Evolutionary conservation across 768 basidiomycete genomes (phyloP).

Genomic region (Suillus cothurnatus): DNA sequence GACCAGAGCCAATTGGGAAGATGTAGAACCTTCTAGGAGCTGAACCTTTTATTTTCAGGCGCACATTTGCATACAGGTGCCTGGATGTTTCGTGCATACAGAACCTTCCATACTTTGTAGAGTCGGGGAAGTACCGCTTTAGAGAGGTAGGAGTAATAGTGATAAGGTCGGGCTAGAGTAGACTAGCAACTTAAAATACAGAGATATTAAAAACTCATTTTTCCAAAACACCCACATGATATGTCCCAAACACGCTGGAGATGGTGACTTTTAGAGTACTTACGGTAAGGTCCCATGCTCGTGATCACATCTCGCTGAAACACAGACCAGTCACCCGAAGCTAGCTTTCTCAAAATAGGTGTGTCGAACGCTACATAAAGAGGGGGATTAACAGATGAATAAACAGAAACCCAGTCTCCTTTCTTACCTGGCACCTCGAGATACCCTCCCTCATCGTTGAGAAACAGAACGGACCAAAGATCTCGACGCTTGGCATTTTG

Average conservation of each 20-base stretch:
- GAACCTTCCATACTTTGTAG: no score
- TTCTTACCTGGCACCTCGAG: not conserved
- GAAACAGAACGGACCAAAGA: not conserved
- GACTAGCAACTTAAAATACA: no score
- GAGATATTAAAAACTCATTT: not conserved
- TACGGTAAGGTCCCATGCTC: not conserved
- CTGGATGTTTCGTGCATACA: no score
- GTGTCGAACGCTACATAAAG: not conserved
- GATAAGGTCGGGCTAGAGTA: no score
- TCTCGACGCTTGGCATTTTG: not conserved
- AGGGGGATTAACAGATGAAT: not conserved
- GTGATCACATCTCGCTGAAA: not conserved
- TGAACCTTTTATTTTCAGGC: no score
- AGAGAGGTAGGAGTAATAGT: no score
- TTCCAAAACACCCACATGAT: not conserved
- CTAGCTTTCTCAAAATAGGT: not conserved
- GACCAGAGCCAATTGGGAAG: no score
- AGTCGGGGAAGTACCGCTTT: no score
- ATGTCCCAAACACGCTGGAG: not conserved
- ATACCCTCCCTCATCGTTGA: conserved; percentile 1
- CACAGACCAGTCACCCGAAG: conserved; percentile 1
- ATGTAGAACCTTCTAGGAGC: no score
- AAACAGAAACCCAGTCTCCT: not conserved
- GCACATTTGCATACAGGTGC: no score
- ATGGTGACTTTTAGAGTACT: not conserved